phyloP scores from a whole-genome alignment of 208 protist genomes.

The Leptomonas pyrrhocoris region DNA sequence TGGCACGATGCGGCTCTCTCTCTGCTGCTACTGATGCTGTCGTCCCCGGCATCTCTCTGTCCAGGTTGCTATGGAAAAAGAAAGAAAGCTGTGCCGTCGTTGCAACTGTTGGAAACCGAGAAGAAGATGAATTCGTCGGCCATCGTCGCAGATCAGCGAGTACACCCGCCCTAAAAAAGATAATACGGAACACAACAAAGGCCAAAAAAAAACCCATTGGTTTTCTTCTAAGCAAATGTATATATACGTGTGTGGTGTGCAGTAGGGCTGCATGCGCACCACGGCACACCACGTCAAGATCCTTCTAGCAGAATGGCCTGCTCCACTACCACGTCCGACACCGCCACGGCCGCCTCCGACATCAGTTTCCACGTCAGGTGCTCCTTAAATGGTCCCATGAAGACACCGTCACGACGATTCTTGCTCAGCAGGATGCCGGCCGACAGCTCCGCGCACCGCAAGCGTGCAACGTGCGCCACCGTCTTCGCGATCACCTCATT shows the following conservation, averaged over 20 bases:
- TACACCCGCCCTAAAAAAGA: too few relatives aligned
- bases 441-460: slow-evolving; percentile 59
- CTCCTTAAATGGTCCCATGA: slow-evolving; percentile 50
- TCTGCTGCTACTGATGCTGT: too few relatives aligned
- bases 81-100: too few relatives aligned
- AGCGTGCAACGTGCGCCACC: slow-evolving; percentile 49
- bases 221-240: slow-evolving; percentile 14
- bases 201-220: too few relatives aligned
- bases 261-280: too few relatives aligned
- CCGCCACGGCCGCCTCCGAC: slow-evolving; percentile 64
- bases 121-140: too few relatives aligned
- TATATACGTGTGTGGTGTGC: background rate
- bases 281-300: slow-evolving; percentile 12
- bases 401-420: slow-evolving; percentile 57
- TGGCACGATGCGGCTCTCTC: too few relatives aligned
- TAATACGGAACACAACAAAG: too few relatives aligned
- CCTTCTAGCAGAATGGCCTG: slow-evolving; percentile 59
- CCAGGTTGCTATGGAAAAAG: too few relatives aligned
- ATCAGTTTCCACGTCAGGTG: slow-evolving; percentile 71
- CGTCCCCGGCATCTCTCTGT: too few relatives aligned
- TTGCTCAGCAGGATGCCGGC: slow-evolving; percentile 77
- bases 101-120: too few relatives aligned
- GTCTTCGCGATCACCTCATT: slow-evolving; percentile 75
- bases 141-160: too few relatives aligned
- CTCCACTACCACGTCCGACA: slow-evolving; percentile 63